Base-by-base conservation (phyloP, 164 flowering plant species). In the Vitis cinerea region DNA sequence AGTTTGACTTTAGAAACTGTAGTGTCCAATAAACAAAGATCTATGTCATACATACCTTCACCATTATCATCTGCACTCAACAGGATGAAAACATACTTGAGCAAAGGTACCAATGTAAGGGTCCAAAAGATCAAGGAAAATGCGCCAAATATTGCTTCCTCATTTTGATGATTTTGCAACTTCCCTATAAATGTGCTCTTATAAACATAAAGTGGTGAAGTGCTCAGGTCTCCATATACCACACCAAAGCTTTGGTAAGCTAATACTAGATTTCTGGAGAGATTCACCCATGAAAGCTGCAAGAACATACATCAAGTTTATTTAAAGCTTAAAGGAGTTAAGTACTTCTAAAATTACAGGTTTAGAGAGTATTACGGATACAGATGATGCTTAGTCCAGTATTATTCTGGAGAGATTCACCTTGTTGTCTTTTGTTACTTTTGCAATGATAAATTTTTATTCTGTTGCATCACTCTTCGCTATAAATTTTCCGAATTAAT, bases 41-140 rank as follows among this genome's bases (percentile, higher is more conserved):
- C 31, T 48, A 61, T 13, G 27, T 10, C 31, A 13, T 9, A 59
- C 79, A 6, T 49, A 92, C 97, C 97, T 92, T 92, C 94, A 52
- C 97, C 97, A 68, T 86, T 87, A 65, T 90, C 96, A 76, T 90
- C 90, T 1, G 93, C 96, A 64, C 83, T 84, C 69, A 90, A 71
- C 2, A 90, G 58, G 44, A 88, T 79, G 68, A 81, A 71, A 52
- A 87, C 81, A 74, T 90, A 90, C 75, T 90, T 90, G n/a, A 88
- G 70, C 79, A 90, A 82, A 13, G 91, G 91, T 59, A 90, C 69
- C 67, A 88, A 69, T n/a, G 96, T 90, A 29, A 90, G 66, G 29
- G 91, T 83, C 93, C 93, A 90, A 70, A 90, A 88, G 49, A 90
- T 84, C 78, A 88, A 70, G 16, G 91, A 87, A 66, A 87, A 85